Percentiles rank a stretch among this genome's conserved stretches.
Conservation (phyloP, 140 eudicot genomes). For the Senecio squalidus region DNA sequence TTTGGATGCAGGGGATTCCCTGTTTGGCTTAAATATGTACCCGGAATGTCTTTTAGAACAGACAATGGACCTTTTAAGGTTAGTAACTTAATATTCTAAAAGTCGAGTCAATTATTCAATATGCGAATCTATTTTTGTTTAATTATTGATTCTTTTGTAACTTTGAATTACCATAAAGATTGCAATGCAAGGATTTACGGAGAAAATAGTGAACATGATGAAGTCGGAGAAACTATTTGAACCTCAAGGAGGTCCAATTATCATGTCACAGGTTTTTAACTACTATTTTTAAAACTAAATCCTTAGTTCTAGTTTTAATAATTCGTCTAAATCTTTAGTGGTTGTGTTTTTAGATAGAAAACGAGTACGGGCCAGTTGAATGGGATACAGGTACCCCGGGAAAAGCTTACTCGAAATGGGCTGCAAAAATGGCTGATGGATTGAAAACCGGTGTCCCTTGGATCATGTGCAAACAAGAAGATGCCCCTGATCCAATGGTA, state of each 20-base stretch:
- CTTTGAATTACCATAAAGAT: constrained; percentile 29
- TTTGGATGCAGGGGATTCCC: constrained; percentile 89
- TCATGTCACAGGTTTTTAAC: constrained; percentile 80
- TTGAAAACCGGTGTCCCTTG: constrained; percentile 83
- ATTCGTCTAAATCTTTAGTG: constrained; percentile 5
- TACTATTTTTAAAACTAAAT: not conserved
- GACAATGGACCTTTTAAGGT: constrained; percentile 95
- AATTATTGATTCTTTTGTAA: too few species aligned
- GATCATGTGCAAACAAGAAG: constrained; percentile 96
- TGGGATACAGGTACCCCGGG: constrained; percentile 94
- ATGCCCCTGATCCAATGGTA: constrained; percentile 80
- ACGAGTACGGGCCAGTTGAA: constrained; percentile 85
- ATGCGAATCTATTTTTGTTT: not conserved
- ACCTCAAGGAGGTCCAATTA: constrained; percentile 96
- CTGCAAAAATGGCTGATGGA: constrained; percentile 77
- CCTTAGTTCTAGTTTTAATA: not conserved
- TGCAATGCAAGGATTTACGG: constrained; percentile 78
- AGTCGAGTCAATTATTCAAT: not conserved
- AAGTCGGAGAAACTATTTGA: constrained; percentile 77
- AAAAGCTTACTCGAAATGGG: constrained; percentile 83
- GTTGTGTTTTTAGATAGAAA: constrained; percentile 59
- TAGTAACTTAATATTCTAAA: constrained; percentile 1
- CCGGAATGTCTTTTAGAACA: constrained; percentile 86
- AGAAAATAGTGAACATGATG: constrained; percentile 78
- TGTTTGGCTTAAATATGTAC: constrained; percentile 94